Evolutionary conservation across 2,329 filamentous ascomycete species (phyloP), one percentile per base, ranked within the genome.

Genomic region (Aspergillus neoniger): DNA sequence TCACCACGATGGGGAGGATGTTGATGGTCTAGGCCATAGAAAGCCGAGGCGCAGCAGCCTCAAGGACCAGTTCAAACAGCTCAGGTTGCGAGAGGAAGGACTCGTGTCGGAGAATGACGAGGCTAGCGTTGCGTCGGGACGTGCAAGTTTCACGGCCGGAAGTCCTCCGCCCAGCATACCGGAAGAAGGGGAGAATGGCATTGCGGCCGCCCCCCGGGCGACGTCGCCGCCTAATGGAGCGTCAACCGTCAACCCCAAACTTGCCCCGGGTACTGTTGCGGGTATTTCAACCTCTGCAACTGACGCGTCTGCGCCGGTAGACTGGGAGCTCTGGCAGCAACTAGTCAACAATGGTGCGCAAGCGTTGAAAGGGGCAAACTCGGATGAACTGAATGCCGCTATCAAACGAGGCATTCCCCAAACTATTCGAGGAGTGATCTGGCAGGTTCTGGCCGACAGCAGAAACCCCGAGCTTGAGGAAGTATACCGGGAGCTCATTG

Each of bases 261-360:
- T 97, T 48, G 88, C 92, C 0, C 93, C 93, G 0, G 93, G 93
- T 1, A 97, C 93, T 1, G 92, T 90, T 7, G 88, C 91, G 10
- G 93, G 94, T 5, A 86, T 93, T 44, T 88, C 88, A 23, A 87
- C 91, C 3, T 86, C 88, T 21, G 83, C 88, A 63, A 78, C 80
- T 14, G 91, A 93, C 70, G 79, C 82, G 32, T 78, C 80, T 25
- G 81, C 83, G 15, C 88, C 91, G 23, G 95, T 99, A n/a, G 92
- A 99, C 73, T 99, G 95, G 95, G 95, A 99, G 76, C 80, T 99
- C 41, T 99, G 95, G 95, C 94, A 99, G 74, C 87, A 90, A 23
- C 90, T 99, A 4, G 95, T 99, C 36, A 96, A 97, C 67, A 91
- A 97, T 79, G 95, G 95, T 0, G 92, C 93, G 15, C 87, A 91